These are phyloP conservation scores for Nothophaeocryptopus gaeumannii DNA, from an alignment of 2,329 filamentous ascomycete genomes.

Conservation along the genomic window DNA sequence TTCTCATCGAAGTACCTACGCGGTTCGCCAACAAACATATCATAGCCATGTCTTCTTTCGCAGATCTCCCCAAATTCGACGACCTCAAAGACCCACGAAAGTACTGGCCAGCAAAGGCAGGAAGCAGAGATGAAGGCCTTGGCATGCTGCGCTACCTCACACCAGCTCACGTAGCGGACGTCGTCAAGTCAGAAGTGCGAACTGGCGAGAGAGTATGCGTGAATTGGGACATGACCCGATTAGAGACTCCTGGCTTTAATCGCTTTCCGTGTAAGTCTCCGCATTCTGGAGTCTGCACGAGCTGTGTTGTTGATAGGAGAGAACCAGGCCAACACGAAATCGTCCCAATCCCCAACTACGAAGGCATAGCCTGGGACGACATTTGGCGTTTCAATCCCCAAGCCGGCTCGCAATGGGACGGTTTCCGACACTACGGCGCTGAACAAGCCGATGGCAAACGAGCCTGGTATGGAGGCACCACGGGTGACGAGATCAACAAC, in stretches of 20 bases:
- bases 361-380: constrained; percentile 15
- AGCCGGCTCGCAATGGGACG: constrained; percentile 14
- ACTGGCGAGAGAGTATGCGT: constrained; percentile 9
- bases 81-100: constrained; percentile 2
- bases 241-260: no score
- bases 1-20: no score
- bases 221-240: constrained; percentile 9
- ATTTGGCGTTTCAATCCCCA: constrained; percentile 16
- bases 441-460: constrained; percentile 8
- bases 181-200: constrained; percentile 8
- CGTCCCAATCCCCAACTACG: constrained; percentile 12
- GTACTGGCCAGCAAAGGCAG: constrained; percentile 5
- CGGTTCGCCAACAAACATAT: no score
- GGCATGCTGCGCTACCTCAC: constrained; percentile 9
- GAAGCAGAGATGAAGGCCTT: constrained; percentile 7
- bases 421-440: constrained; percentile 11
- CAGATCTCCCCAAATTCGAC: constrained; percentile 7
- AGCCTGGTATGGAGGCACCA: constrained; percentile 10
- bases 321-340: constrained; percentile 12
- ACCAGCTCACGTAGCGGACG: constrained; percentile 9
- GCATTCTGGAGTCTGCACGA: no score
- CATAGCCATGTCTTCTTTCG: neutral
- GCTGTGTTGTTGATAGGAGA: neutral
- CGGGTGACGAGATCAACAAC: constrained; percentile 6
- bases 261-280: no score